Conservation (phyloP, 257 asterid genomes). For the Marsdenia floribunda region DNA sequence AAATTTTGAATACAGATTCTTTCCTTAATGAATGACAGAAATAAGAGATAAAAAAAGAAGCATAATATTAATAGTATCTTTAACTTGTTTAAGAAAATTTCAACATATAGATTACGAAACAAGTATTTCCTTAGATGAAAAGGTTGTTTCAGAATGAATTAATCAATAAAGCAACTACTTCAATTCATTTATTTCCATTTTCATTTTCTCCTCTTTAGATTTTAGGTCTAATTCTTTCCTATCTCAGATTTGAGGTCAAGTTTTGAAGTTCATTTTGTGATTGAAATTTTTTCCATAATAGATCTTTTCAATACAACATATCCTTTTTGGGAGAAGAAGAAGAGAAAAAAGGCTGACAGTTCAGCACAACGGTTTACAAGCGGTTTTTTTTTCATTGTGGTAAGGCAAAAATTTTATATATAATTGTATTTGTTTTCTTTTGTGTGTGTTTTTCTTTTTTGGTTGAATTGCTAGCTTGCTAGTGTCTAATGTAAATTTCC, state of each 20-base stretch:
- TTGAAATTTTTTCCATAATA: conserved; percentile 21
- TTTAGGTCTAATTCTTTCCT: conserved; percentile 17
- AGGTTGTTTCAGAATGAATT: neutral
- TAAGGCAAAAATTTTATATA: conserved; percentile 18
- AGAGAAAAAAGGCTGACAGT: conserved; percentile 26
- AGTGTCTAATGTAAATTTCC: neutral
- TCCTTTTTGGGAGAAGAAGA: conserved; percentile 25
- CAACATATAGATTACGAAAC: neutral
- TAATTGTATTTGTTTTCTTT: conserved; percentile 3
- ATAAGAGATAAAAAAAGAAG: neutral
- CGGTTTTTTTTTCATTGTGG: conserved; percentile 18
- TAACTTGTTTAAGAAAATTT: neutral
- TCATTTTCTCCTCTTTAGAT: neutral
- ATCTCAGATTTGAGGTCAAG: neutral
- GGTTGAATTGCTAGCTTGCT: neutral
- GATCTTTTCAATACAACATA: conserved; percentile 22
- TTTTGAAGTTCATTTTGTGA: conserved; percentile 16
- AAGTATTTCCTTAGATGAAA: neutral
- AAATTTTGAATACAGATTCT: neutral
- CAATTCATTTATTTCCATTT: neutral
- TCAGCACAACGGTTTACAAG: conserved; percentile 15
- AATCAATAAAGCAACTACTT: neutral
- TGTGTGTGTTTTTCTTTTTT: neutral
- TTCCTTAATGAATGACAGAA: neutral
- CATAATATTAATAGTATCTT: neutral